These are phyloP conservation scores for Fraxinus albicans DNA, from an alignment of 305 asterid species.

Conservation along the genomic window DNA sequence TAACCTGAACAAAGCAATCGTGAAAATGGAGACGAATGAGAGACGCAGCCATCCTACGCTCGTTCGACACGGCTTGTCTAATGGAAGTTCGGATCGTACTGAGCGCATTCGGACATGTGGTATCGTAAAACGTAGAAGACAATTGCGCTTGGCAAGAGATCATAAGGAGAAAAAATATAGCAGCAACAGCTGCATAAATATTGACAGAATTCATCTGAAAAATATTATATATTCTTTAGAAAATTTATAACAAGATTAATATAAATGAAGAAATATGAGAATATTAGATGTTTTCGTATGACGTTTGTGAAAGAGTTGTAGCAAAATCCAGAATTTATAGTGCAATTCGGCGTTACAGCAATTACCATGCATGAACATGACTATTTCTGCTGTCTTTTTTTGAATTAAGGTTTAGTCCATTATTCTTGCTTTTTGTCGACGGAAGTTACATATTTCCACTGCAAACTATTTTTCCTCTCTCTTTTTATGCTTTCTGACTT, in stretches of 20 bases:
- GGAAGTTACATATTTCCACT: background rate
- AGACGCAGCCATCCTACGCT: background rate
- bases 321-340: constrained; percentile 5
- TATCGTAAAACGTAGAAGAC: background rate
- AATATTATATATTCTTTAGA: background rate
- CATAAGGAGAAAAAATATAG: background rate
- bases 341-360: background rate
- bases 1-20: constrained; percentile 11
- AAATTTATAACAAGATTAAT: background rate
- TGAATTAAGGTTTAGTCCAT: background rate
- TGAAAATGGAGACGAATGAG: constrained; percentile 6
- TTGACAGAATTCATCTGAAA: background rate
- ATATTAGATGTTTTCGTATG: background rate
- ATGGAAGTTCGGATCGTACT: constrained; percentile 3
- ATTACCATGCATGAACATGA: background rate
- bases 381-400: background rate
- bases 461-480: background rate
- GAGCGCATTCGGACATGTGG: constrained; percentile 3
- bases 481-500: background rate
- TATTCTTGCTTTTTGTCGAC: background rate
- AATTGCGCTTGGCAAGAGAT: background rate
- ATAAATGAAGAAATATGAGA: background rate
- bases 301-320: background rate
- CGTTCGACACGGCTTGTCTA: background rate
- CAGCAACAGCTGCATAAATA: background rate